Evolutionary conservation across 2,329 filamentous ascomycete species (phyloP).

Genomic region (Colletotrichum sp.): DNA sequence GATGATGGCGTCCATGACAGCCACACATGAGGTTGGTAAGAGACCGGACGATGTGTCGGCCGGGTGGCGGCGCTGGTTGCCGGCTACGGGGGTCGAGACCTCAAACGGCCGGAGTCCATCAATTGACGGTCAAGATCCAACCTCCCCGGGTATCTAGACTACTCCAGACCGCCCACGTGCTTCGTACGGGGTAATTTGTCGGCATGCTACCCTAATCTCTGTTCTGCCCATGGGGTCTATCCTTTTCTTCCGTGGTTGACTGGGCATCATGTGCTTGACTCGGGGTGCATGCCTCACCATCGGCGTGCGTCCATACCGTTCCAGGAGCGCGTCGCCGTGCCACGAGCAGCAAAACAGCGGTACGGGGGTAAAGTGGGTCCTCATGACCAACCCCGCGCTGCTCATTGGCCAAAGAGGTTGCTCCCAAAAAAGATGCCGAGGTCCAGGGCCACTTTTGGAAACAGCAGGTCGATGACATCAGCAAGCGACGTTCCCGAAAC

Average conservation of each 20-base stretch:
- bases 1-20: neutral
- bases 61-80: neutral
- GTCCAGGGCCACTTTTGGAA: slow-evolving; percentile 3
- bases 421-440: slow-evolving; percentile 8
- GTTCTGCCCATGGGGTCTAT: neutral
- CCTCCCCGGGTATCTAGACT: neutral
- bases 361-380: neutral
- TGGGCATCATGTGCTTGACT: neutral
- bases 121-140: neutral
- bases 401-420: neutral
- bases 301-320: neutral
- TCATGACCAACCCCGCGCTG: slow-evolving; percentile 1
- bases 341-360: neutral
- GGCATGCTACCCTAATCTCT: neutral
- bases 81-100: neutral
- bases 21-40: neutral
- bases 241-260: neutral
- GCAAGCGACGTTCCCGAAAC: slow-evolving; percentile 11
- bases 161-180: neutral
- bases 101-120: neutral
- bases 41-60: neutral
- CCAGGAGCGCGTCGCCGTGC: neutral
- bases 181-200: neutral
- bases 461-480: slow-evolving; percentile 19
- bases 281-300: neutral